These are phyloP conservation scores for Actinomortierella wolfii DNA, from an alignment of 371 early-diverging fungal genomes.

Conservation along the genomic window DNA sequence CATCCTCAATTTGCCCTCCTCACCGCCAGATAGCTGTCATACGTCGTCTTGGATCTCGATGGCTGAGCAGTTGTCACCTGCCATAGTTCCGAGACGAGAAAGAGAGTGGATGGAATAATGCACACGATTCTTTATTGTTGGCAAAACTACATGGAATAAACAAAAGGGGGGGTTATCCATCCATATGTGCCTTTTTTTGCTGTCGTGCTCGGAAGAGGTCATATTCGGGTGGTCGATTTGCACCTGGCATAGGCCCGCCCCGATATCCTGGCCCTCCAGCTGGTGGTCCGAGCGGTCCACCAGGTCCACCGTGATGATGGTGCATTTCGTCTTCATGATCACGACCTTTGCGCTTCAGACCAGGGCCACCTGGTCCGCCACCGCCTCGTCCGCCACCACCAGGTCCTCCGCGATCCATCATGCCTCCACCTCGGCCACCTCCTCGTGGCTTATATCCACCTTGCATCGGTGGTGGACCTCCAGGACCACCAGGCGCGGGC, in stretches of 20 bases:
- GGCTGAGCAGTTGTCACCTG: no score
- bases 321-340: constrained; percentile 60
- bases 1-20: no score
- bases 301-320: constrained; percentile 50
- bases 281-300: constrained; percentile 16
- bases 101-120: no score
- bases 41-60: no score
- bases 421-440: constrained; percentile 2
- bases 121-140: no score
- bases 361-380: constrained; percentile 43
- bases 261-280: constrained; percentile 29
- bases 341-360: constrained; percentile 52
- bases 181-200: constrained; percentile 51
- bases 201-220: constrained; percentile 66
- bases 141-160: neutral
- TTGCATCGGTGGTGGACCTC: constrained; percentile 17
- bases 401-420: constrained; percentile 1
- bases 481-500: constrained; percentile 2
- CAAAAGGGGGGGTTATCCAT: constrained; percentile 1
- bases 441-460: constrained; percentile 49
- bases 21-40: no score
- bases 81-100: no score
- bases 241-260: constrained; percentile 38
- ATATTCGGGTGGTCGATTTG: constrained; percentile 66
- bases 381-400: constrained; percentile 11